phyloP scores from a whole-genome alignment of 2,329 filamentous ascomycete genomes.

The Helminthosporium solani region DNA sequence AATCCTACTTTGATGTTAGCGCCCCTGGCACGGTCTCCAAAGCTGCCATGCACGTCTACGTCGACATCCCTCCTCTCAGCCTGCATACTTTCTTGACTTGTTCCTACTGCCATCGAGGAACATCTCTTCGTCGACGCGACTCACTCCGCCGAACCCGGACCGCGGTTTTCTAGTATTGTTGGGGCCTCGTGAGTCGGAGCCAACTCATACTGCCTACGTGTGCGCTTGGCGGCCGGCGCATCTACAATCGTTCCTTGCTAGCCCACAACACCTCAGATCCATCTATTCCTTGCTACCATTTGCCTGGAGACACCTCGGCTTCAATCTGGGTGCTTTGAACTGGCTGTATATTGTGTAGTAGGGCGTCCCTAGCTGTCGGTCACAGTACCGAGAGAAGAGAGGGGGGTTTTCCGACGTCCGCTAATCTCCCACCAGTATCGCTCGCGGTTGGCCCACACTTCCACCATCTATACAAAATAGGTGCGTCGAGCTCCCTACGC shows the following conservation, averaged over 20 bases:
- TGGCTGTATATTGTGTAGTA: constrained; percentile 7
- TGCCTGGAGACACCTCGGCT: constrained; percentile 4
- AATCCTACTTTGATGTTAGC: constrained; percentile 37
- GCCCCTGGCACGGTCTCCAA: constrained; percentile 33
- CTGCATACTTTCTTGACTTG: constrained; percentile 12
- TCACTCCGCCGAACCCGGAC: constrained; percentile 6
- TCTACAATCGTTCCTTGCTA: constrained; percentile 35
- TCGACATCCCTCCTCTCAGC: constrained; percentile 25
- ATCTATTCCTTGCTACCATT: constrained; percentile 13
- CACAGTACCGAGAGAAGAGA: constrained; percentile 23
- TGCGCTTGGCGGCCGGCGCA: constrained; percentile 38
- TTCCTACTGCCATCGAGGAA: constrained; percentile 12
- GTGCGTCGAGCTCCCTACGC: constrained; percentile 25
- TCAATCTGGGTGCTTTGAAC: constrained; percentile 12
- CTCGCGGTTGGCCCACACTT: constrained; percentile 30
- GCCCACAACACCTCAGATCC: constrained; percentile 17
- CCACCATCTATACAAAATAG: constrained; percentile 25
- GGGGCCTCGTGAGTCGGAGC: constrained; percentile 27
- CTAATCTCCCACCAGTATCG: constrained; percentile 37
- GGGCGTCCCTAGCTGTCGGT: constrained; percentile 27
- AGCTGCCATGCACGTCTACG: constrained; percentile 26
- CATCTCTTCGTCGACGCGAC: constrained; percentile 6
- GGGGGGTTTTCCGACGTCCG: constrained; percentile 32
- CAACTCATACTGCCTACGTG: constrained; percentile 39
- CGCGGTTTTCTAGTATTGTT: constrained; percentile 16